Evolutionary conservation across 1,284 basidiomycete genomes (phyloP), one percentile per base, ranked within the genome.

Genomic region (Pseudozyma sp.): DNA sequence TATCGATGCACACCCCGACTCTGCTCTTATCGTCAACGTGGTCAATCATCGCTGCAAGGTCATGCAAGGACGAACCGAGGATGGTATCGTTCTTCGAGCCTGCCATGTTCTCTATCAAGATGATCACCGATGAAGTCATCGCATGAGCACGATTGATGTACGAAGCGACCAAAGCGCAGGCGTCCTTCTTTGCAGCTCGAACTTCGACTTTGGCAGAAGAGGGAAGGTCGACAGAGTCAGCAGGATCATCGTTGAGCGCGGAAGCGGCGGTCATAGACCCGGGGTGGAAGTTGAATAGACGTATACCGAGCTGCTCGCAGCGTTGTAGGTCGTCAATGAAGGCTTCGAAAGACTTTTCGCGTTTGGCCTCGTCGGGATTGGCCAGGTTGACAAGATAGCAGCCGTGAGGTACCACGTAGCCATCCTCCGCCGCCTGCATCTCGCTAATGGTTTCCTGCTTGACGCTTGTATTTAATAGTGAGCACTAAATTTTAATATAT

Each of bases 81-180:
- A 93, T 88, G 75, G 94, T 94, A 8, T 91, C 91, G 25, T 63
- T 73, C 25, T 67, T 69, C 90, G 88, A 21, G 5, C 87, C 60
- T 45, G 89, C 93, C 93, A 95, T 95, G 79, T 93, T 94, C 85
- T 95, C 93, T 7, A 95, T 87, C 5, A 95, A 90, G 3, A 88
- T 89, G 7, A 90, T 87, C n/a, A 92, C 89, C 7, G 82, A 86
- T 1, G 86, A 85, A 0, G 92, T 93, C 59, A 89, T 90, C 56
- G 88, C 87, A 80, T 94, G 93, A 0, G 91, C 92, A 34, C 88
- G 87, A 75, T 95, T 94, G 78, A 95, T 89, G 58, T 89, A 90
- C 48, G 90, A 88, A 0, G 92, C 92, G 19, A 94, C 90, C n/a
- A 88, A 84, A 0, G 87, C 83, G 56, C 92, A 89, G 2, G 90